Evolutionary conservation across 2,329 filamentous ascomycete species (phyloP).

Genomic region (Colletotrichum sp.): DNA sequence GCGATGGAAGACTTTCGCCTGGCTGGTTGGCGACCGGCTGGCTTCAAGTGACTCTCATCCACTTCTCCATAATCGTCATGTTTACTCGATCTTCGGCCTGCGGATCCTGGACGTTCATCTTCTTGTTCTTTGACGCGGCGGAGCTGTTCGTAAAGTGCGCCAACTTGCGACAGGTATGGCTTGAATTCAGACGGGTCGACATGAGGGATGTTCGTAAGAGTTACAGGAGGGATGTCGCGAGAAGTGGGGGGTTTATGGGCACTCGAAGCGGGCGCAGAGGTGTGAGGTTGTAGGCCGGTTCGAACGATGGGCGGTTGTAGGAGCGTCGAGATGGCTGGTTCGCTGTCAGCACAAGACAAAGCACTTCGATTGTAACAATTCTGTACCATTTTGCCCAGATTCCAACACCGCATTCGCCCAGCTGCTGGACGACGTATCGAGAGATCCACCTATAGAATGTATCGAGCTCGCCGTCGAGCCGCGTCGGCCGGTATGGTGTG

Average conservation of each 20-base stretch:
- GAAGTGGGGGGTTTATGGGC: slow-evolving; percentile 83
- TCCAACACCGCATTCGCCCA: slow-evolving; percentile 67
- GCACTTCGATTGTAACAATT: neutral
- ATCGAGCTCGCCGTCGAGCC: slow-evolving; percentile 89
- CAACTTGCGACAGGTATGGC: slow-evolving; percentile 84
- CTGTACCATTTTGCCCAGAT: slow-evolving; percentile 80
- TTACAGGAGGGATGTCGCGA: slow-evolving; percentile 91
- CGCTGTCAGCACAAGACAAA: neutral
- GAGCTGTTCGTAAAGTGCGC: slow-evolving; percentile 86
- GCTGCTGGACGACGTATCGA: slow-evolving; percentile 71
- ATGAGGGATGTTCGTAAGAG: slow-evolving; percentile 85
- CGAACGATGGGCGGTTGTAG: slow-evolving; percentile 89
- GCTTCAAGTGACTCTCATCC: slow-evolving; percentile 54
- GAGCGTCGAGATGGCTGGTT: slow-evolving; percentile 86
- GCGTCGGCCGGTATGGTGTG: slow-evolving; percentile 64
- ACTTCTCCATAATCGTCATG: slow-evolving; percentile 47
- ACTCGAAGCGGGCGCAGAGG: slow-evolving; percentile 70
- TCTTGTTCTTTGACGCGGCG: slow-evolving; percentile 81
- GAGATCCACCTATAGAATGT: slow-evolving; percentile 82
- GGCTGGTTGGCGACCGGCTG: slow-evolving; percentile 42
- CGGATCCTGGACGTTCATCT: slow-evolving; percentile 53
- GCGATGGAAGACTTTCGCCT: slow-evolving; percentile 47
- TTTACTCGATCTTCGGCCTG: slow-evolving; percentile 39
- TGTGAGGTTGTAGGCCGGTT: slow-evolving; percentile 84
- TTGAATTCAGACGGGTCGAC: slow-evolving; percentile 82